Base-by-base conservation (phyloP, 495 filamentous ascomycete genomes). In the Barbatosphaeria neglecta region DNA sequence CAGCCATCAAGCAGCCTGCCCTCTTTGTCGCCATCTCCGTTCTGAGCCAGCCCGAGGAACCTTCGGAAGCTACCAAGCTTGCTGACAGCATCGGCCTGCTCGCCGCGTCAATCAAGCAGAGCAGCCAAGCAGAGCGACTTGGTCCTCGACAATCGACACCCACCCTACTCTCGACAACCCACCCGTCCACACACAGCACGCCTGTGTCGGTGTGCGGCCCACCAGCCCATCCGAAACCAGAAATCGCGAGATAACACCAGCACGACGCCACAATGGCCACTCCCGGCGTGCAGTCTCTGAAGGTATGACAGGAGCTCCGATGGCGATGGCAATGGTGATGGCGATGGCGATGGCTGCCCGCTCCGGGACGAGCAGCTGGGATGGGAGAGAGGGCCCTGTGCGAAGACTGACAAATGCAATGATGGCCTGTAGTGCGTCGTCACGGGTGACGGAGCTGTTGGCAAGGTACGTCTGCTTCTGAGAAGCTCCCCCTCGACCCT, bases 361-460 rank as follows among this genome's bases (percentile, higher is more conserved):
- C n/a, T n/a, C n/a, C n/a, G n/a, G n/a, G n/a, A n/a, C n/a, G n/a
- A n/a, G n/a, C n/a, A n/a, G n/a, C n/a, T n/a, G n/a, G n/a, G n/a
- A n/a, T n/a, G n/a, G n/a, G n/a, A n/a, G n/a, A n/a, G n/a, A n/a
- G n/a, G n/a, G n/a, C n/a, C n/a, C n/a, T n/a, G n/a, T n/a, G n/a
- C n/a, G n/a, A n/a, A n/a, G n/a, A n/a, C 49, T 61, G 58, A 59
- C 60, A 54, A 45, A 53, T 46, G 41, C 44, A 41, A 19, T 63
- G 47, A 42, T 27, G 27, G 2, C 23, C 38, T 56, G 47, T 57
- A 95, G 90, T 98, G 92, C 67, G 92, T 98, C 56, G 92, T 98
- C 60, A 97, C 92, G 40, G 92, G 92, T 65, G 92, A 98, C 65
- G 92, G 92, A 80, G 92, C 92, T 58, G 92, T 98, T 51, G 92